A percentile compares a stretch with the other conserved stretches of the same genome.
Evolutionary conservation across 768 basidiomycete genomes (phyloP).

Genomic region (Strobilomyces confusus): DNA sequence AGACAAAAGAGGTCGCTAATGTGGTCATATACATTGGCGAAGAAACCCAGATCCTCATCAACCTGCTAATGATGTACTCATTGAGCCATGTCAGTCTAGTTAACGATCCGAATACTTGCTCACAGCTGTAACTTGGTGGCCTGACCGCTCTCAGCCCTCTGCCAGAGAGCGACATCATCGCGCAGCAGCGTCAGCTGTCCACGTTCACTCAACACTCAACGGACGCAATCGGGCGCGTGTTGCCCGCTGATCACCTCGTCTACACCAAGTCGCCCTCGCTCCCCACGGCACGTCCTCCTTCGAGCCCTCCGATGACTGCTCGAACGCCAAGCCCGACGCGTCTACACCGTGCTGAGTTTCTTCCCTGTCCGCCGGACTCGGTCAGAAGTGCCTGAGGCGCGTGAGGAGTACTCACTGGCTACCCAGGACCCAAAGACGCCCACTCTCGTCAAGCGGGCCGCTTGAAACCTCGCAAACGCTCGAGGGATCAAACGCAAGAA

Average conservation of each 20-base stretch:
- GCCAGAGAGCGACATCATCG: constrained; percentile 3
- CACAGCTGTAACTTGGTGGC: constrained; percentile 51
- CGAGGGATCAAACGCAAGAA: too few relatives aligned
- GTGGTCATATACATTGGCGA: constrained; percentile 64
- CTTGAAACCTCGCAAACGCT: too few relatives aligned
- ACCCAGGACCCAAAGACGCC: not conserved
- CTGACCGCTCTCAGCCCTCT: constrained; percentile 4
- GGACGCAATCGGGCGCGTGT: constrained; percentile 11
- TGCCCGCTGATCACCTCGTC: not conserved
- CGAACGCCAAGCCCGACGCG: not conserved
- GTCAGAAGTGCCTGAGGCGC: constrained; percentile 14
- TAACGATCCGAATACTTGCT: not conserved
- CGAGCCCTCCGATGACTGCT: not conserved
- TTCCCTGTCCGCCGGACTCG: constrained; percentile 8
- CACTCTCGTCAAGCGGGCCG: not conserved
- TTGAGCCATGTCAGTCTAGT: constrained; percentile 47
- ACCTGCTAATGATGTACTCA: constrained; percentile 81
- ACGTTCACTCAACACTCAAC: not conserved
- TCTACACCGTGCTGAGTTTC: constrained; percentile 1
- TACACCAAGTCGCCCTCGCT: not conserved
- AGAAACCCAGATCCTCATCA: constrained; percentile 77
- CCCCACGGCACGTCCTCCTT: not conserved
- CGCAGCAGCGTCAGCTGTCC: constrained; percentile 8
- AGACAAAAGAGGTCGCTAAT: not conserved
- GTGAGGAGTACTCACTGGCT: not conserved